Conservation (phyloP, 2,329 filamentous ascomycete species). For the Phoma sp. region DNA sequence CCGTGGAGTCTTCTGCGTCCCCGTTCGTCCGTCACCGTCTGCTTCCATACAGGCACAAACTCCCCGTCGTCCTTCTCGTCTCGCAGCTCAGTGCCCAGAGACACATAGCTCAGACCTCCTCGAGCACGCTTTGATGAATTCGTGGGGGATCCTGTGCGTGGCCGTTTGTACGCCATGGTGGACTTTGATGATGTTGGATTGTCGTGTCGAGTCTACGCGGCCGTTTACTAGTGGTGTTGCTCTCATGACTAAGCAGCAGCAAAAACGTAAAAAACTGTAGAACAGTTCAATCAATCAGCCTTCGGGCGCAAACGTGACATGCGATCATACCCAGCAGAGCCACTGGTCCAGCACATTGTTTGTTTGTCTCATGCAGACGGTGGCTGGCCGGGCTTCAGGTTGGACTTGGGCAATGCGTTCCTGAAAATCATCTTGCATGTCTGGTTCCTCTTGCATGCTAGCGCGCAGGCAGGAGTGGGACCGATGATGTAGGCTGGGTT, state of each 20-base stretch:
- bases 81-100: slow-evolving; percentile 77
- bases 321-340: neutral
- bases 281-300: neutral
- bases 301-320: neutral
- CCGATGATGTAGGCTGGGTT: slow-evolving; percentile 13
- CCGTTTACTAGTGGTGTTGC: neutral
- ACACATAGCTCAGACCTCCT: slow-evolving; percentile 52
- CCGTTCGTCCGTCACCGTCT: slow-evolving; percentile 92
- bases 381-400: too few relatives aligned
- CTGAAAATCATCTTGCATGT: slow-evolving; percentile 14
- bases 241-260: slow-evolving; percentile 8
- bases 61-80: slow-evolving; percentile 86
- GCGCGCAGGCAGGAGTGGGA: slow-evolving; percentile 5
- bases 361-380: too few relatives aligned
- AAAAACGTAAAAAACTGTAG: neutral
- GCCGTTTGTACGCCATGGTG: slow-evolving; percentile 44
- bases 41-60: slow-evolving; percentile 96
- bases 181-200: neutral
- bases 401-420: slow-evolving; percentile 9
- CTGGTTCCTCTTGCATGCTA: slow-evolving; percentile 5
- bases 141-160: slow-evolving; percentile 36
- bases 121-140: slow-evolving; percentile 74
- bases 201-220: neutral
- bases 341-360: too few relatives aligned
- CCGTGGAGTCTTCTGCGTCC: slow-evolving; percentile 91